Base-by-base conservation (phyloP, 257 asterid genomes). In the Solanum piurae region DNA sequence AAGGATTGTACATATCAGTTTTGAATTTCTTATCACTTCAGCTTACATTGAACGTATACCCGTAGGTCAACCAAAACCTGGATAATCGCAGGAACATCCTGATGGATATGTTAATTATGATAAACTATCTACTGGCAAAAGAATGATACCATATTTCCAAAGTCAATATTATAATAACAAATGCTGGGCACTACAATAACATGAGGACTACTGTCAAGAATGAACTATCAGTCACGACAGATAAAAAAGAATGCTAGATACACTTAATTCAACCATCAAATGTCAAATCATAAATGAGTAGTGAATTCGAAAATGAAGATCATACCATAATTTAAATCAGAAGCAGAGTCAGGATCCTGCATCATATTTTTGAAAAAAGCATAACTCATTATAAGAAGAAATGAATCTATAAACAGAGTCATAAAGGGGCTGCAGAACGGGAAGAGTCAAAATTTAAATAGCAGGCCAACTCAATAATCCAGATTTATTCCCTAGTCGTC, bases 271-370 rank as follows among this genome's bases (percentile, higher is more conserved):
- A 11, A 79, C 85, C 85, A 6, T 42, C 31, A 31, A 37, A 49
- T 10, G 13, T 83, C 40, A 31, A 44, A 55, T 55, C n/a, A 55
- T 18, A 55, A 55, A 38, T 29, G 34, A 75, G 88, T 71, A 72
- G 55, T 80, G 75, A 49, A 72, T 46, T 64, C 31, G 42, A 84
- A 37, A 23, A 34, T 42, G 34, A 89, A 82, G 88, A 77, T 33
- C 91, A n/a, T 95, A 96, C 98, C 98, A 52, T 91, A 96, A 88
- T 91, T 92, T 9, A 93, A 73, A 86, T 49, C 87, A 86, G 95
- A 89, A 83, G 92, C 91, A 89, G 96, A 92, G 90, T 88, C 95
- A 73, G 94, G 90, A 9, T 89, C 93, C 95, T 95, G 95, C 91
- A 89, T 69, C 72, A 89, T 79, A 89, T 46, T 46, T 14, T 27